Evolutionary conservation across 2,329 filamentous ascomycete genomes (phyloP), one percentile per base, ranked within the genome.

Genomic region (Nemania abortiva): DNA sequence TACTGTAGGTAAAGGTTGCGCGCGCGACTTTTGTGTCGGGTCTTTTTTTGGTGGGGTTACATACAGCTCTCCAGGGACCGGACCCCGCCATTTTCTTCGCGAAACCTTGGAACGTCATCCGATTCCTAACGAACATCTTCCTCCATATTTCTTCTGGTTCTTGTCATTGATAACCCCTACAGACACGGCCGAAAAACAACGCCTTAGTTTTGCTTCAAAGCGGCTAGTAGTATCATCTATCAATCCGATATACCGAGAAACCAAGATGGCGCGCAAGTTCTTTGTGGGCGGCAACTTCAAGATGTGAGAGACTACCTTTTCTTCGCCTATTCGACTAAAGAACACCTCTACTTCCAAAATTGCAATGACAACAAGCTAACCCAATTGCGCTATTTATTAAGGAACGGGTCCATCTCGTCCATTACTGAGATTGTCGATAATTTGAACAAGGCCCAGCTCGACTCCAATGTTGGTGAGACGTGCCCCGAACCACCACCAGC

Each of bases 231-330:
- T 18, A 42, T 42, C 39, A 10, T 39, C 29, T 13, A 31, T 31
- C 34, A 47, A 55, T 27, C 18, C 42, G 9, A 45, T 27, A 37
- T 18, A 27, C 49, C 9, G 13, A 53, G 31, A 39, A 42, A 61
- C 84, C 88, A 93, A 80, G 79, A 97, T 97, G 94, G 88, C 91
- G 89, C 94, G 94, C 87, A 92, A 94, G 87, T 97, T 97, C 88
- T 97, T 97, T 83, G 93, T 97, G 83, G 95, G 95, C 84, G 95
- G 95, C 81, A 99, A 99, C 91, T 98, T 98, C 88, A 98, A 99
- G 89, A 98, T 98, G 95, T 97, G 86, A 81, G 24, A 45, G 15
- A 27, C 9, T 63, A 73, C 70, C 76, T 69, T 70, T 69, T 72
- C 75, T 72, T 74, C 72, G 67, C 11, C 29, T 27, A 3, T 45